A percentile compares a stretch with the other conserved stretches of the same genome.
These are phyloP conservation scores for Dovyalis caffra DNA, from an alignment of 345 rosid genomes.

Conservation along the genomic window DNA sequence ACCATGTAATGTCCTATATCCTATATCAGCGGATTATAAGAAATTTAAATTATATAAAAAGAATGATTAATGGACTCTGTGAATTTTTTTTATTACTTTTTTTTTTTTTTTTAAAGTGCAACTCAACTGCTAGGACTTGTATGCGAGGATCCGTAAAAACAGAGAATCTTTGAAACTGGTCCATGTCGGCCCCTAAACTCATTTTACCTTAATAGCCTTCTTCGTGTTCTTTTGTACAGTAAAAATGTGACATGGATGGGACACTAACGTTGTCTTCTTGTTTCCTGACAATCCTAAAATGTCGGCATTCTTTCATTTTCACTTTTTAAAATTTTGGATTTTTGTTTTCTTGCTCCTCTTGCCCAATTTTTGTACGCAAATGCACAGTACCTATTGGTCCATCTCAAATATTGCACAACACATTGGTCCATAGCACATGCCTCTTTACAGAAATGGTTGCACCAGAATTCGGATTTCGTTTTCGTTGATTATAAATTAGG, in stretches of 20 bases:
- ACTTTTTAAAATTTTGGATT: not conserved
- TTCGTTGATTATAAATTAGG: too few relatives aligned
- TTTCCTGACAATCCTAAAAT: slow-evolving; percentile 13
- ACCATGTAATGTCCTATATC: too few relatives aligned
- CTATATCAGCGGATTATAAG: too few relatives aligned
- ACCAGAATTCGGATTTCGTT: too few relatives aligned
- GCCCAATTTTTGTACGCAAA: not conserved
- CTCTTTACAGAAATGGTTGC: not conserved
- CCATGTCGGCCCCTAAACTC: not conserved
- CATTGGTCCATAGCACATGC: not conserved
- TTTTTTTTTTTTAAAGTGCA: too few relatives aligned
- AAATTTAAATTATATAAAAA: too few relatives aligned
- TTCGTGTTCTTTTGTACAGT: not conserved
- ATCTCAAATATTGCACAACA: too few relatives aligned
- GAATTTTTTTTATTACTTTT: too few relatives aligned
- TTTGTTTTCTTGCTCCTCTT: not conserved
- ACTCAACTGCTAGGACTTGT: not conserved
- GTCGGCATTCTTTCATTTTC: slow-evolving; percentile 13
- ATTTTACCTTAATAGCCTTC: not conserved
- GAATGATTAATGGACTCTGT: too few relatives aligned
- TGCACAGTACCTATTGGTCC: too few relatives aligned
- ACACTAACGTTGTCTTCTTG: slow-evolving; percentile 5
- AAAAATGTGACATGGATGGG: not conserved
- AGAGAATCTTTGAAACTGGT: not conserved
- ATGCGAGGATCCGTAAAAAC: not conserved